Percentiles rank a stretch among this genome's conserved stretches.
Evolutionary conservation across 2,329 filamentous ascomycete genomes (phyloP).

Genomic region (Cytospora piceae): DNA sequence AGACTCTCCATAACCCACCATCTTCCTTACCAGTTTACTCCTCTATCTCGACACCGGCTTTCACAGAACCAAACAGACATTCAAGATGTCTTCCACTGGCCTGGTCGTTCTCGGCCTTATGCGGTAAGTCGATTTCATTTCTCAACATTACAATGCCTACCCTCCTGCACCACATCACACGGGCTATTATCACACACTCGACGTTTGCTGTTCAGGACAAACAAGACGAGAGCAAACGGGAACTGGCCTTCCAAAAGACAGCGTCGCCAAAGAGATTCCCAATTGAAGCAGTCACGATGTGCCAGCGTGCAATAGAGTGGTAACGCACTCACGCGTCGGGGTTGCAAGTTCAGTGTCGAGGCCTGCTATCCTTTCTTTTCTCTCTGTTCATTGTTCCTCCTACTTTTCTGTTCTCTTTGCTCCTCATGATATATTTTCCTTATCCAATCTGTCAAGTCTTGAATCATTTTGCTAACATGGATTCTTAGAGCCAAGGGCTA

Average conservation of each 20-base stretch:
- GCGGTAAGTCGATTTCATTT: conserved; percentile 11
- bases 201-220: too few species aligned
- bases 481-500: conserved; percentile 5
- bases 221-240: too few species aligned
- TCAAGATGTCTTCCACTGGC: conserved; percentile 10
- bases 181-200: too few species aligned
- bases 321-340: neutral
- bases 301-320: too few species aligned
- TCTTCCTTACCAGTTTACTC: neutral
- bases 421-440: neutral
- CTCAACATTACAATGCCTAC: too few species aligned
- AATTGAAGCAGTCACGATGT: neutral
- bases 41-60: too few species aligned
- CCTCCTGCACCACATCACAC: too few species aligned
- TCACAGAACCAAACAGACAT: neutral
- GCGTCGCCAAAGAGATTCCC: too few species aligned
- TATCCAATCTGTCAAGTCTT: neutral
- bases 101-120: conserved; percentile 13
- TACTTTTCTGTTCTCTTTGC: neutral
- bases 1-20: neutral
- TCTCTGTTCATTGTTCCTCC: neutral
- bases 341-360: neutral
- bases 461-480: neutral
- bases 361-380: neutral
- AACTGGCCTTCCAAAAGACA: too few species aligned